Evolutionary conservation across 495 filamentous ascomycete genomes (phyloP), one percentile per base, ranked within the genome.

Genomic region (Aspergillus sclerotioniger): DNA sequence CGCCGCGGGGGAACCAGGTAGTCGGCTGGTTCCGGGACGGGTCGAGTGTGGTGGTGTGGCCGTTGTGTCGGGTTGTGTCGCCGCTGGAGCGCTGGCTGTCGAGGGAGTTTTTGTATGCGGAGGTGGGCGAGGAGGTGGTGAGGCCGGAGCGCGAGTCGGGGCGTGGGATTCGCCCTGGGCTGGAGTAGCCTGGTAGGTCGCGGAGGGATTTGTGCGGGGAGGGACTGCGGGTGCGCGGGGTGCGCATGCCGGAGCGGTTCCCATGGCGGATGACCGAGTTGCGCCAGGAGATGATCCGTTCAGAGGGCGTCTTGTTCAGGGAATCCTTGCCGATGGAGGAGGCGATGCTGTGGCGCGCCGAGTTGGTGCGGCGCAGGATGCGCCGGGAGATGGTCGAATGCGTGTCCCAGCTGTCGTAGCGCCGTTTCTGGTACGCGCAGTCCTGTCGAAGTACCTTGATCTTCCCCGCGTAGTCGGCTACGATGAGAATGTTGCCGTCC

Each of bases 391-490:
- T 88, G 0, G 85, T 87, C 19, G 87, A 90, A n/a, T 82, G 79
- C 0, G 84, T 84, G 41, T 81, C 72, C 75, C 74, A 78, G 53
- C 66, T 71, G 17, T 81, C 78, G 58, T 65, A 76, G 6, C 76
- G 76, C 20, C 84, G 81, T 63, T 86, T 87, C 19, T 80, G 68
- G 56, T 78, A 82, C 1, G 94, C 94, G 64, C 93, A 98, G 71
- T 96, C 92, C 70, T 96, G 92, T 6, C 94, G 85, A 66, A 96
- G 96, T 4, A 97, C 86, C 69, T 96, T 96, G 71, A 99, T 95
- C 41, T 83, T 81, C 52, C 94, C 94, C 8, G 83, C 82, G 62
- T 90, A 91, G 66, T 96, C 92, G 13, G 94, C 91, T 0, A 92
- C 92, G 55, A 98, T 84, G 55, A 99, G 87, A 62, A 99, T 96